Percentiles rank a stretch among this genome's conserved stretches.
These are phyloP conservation scores for Sugiyamaella japonica DNA, from an alignment of 1,139 yeast genomes.

Conservation along the genomic window DNA sequence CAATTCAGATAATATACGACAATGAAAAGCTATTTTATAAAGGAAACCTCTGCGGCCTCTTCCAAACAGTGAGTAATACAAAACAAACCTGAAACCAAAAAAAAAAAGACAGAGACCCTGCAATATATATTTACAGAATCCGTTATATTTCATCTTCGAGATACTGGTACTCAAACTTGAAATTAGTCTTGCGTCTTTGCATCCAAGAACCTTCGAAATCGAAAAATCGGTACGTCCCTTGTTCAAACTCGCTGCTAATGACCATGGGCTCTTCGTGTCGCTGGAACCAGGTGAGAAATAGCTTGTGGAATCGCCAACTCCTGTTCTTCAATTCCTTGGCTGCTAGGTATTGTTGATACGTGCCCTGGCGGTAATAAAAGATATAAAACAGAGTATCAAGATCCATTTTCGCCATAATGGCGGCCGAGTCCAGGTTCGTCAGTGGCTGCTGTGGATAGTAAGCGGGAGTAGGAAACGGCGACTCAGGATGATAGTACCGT, in stretches of 20 bases:
- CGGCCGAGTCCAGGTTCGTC: constrained; percentile 43
- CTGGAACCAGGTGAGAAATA: constrained; percentile 81
- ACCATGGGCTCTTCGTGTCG: constrained; percentile 58
- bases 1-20: not conserved
- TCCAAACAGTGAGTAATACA: constrained; percentile 1
- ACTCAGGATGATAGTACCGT: constrained; percentile 71
- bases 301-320: constrained; percentile 85
- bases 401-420: constrained; percentile 69
- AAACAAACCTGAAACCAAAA: not conserved
- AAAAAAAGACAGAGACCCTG: too few species aligned
- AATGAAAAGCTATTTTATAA: constrained; percentile 7
- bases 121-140: not conserved
- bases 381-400: constrained; percentile 88
- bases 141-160: constrained; percentile 45
- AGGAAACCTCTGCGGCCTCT: constrained; percentile 10
- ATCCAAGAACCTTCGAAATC: constrained; percentile 92
- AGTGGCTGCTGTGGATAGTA: constrained; percentile 91
- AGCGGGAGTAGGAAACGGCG: constrained; percentile 87
- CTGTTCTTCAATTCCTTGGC: constrained; percentile 78
- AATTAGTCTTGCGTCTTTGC: constrained; percentile 72
- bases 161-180: constrained; percentile 54
- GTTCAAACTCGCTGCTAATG: constrained; percentile 48
- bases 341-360: constrained; percentile 74
- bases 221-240: constrained; percentile 72
- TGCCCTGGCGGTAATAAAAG: constrained; percentile 76